Conservation (phyloP, 73 alveolate genomes). For the Urostyla sp. region DNA sequence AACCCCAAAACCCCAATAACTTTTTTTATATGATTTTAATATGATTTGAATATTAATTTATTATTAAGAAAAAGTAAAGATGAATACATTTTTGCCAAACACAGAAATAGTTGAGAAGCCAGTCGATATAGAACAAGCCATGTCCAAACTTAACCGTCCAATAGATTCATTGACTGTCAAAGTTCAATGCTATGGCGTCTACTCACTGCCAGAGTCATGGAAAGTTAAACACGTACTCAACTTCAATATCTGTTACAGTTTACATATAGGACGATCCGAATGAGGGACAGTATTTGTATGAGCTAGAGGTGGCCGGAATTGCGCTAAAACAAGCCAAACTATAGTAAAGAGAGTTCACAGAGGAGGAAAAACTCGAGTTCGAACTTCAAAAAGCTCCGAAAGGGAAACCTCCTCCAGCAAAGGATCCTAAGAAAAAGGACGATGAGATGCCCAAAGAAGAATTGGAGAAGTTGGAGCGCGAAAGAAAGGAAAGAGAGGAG, state of each 20-base stretch:
- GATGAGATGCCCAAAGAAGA: conserved; percentile 82
- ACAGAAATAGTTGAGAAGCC: conserved; percentile 50
- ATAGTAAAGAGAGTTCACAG: conserved; percentile 76
- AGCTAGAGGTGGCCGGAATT: conserved; percentile 63
- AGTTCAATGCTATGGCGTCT: conserved; percentile 60
- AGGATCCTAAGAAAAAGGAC: conserved; percentile 74
- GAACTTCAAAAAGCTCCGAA: conserved; percentile 81
- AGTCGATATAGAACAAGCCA: conserved; percentile 50
- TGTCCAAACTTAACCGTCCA: conserved; percentile 32
- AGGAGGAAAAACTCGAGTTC: conserved; percentile 80
- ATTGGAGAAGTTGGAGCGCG: conserved; percentile 71
- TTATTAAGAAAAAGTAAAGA: not conserved
- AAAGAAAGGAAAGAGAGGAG: conserved; percentile 79
- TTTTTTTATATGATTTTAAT: not conserved
- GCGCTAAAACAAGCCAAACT: conserved; percentile 69
- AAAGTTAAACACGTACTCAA: conserved; percentile 49
- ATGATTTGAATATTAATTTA: not conserved
- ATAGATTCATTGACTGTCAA: conserved; percentile 25
- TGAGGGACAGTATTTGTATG: conserved; percentile 49
- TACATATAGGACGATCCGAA: conserved; percentile 46
- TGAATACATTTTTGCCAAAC: conserved; percentile 1
- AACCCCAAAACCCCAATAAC: not conserved
- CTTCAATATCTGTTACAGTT: not conserved
- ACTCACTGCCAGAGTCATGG: conserved; percentile 69
- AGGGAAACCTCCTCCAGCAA: conserved; percentile 59